Conservation (phyloP, 768 basidiomycete genomes). For the Crassisporium funariophilum region DNA sequence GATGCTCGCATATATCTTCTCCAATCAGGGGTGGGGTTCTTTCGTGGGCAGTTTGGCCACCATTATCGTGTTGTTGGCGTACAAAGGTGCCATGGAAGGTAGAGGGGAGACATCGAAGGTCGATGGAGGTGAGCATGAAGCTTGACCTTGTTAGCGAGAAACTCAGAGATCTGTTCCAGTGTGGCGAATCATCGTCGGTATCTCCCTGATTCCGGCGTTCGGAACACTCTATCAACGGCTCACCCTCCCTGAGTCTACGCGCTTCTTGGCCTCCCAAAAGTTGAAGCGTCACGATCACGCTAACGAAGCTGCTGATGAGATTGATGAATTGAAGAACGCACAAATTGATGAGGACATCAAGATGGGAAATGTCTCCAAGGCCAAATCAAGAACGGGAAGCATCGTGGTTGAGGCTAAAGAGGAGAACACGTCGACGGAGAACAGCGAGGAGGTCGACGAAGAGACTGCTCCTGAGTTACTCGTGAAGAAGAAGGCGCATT, state of each 20-base stretch:
- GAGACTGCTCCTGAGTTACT: slow-evolving; percentile 22
- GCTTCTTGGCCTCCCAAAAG: slow-evolving; percentile 48
- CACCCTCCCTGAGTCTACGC: slow-evolving; percentile 68
- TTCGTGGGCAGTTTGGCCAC: slow-evolving; percentile 63
- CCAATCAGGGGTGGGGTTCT: slow-evolving; percentile 79
- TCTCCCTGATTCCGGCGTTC: slow-evolving; percentile 76
- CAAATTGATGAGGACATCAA: slow-evolving; percentile 7
- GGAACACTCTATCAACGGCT: slow-evolving; percentile 76
- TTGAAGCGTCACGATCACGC: slow-evolving; percentile 26
- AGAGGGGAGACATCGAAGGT: slow-evolving; percentile 62
- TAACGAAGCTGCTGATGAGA: slow-evolving; percentile 24
- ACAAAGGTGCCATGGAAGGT: slow-evolving; percentile 64
- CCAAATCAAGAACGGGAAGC: background rate
- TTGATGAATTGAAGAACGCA: slow-evolving; percentile 28
- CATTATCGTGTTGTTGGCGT: slow-evolving; percentile 64
- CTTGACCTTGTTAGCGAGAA: too few relatives aligned
- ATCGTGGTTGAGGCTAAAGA: slow-evolving; percentile 2
- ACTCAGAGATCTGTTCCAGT: slow-evolving; percentile 43
- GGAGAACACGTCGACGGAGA: background rate
- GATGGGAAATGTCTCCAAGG: background rate
- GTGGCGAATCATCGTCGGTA: slow-evolving; percentile 75
- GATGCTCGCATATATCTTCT: slow-evolving; percentile 75
- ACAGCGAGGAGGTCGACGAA: background rate
- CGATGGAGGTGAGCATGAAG: slow-evolving; percentile 64
- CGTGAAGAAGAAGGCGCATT: slow-evolving; percentile 51